These are phyloP conservation scores for Vitis hybrid DNA, from an alignment of 177 flowering plant species.

Conservation along the genomic window DNA sequence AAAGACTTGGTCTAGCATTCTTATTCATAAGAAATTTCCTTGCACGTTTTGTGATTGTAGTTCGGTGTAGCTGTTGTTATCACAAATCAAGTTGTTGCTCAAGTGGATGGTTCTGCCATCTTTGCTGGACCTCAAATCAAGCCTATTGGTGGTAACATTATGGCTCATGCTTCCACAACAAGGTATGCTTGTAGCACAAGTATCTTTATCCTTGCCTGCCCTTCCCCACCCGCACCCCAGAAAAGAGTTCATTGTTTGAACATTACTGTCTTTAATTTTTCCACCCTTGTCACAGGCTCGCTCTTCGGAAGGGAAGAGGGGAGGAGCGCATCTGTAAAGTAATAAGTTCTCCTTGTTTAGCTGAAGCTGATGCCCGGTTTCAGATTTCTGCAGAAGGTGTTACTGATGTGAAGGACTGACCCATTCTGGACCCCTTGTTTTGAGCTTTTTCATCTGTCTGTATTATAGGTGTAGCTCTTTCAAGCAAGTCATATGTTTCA, in stretches of 20 bases:
- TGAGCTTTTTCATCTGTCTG: background rate
- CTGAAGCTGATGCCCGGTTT: slow-evolving; percentile 98
- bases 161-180: slow-evolving; percentile 98
- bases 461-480: too few species aligned
- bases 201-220: too few species aligned
- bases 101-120: slow-evolving; percentile 93
- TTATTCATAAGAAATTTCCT: background rate
- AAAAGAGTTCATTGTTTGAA: too few species aligned
- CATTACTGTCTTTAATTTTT: background rate
- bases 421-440: too few species aligned
- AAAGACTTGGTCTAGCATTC: background rate
- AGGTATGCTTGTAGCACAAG: slow-evolving; percentile 42
- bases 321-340: slow-evolving; percentile 97
- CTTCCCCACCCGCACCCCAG: too few species aligned
- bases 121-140: slow-evolving; percentile 96
- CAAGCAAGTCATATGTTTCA: too few species aligned
- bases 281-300: slow-evolving; percentile 50
- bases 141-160: slow-evolving; percentile 98
- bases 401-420: slow-evolving; percentile 81
- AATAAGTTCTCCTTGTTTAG: slow-evolving; percentile 91
- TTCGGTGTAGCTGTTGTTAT: slow-evolving; percentile 98
- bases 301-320: slow-evolving; percentile 87
- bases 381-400: slow-evolving; percentile 88
- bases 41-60: slow-evolving; percentile 33
- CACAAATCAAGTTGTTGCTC: slow-evolving; percentile 97